Evolutionary conservation across 352 stramenopile genomes (phyloP), one percentile per base, ranked within the genome.

Genomic region (Phytophthora brassicae): DNA sequence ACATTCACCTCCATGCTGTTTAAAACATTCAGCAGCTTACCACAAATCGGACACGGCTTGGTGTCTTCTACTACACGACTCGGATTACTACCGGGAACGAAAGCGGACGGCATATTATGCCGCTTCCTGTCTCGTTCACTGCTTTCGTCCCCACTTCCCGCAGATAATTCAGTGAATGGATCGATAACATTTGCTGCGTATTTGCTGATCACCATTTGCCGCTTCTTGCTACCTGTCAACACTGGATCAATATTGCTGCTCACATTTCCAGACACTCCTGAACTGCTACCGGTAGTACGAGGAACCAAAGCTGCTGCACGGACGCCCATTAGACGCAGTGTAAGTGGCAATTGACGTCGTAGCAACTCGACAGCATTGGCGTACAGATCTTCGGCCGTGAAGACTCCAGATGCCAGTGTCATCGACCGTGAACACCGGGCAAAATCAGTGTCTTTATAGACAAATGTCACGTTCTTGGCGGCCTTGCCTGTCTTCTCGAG

Each of bases 381-480:
- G 35, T 70, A 84, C 35, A 92, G 22, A 33, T 86, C 74, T 3
- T 87, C 77, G 16, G 58, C 68, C 13, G 68, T 76, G 13, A 59
- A 75, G 23, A 90, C 26, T 8, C 68, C 65, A 43, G 71, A 68
- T 12, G 68, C 57, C 6, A 81, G 71, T 14, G 74, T 85, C 24
- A 82, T 63, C 2, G 84, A 85, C 5, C 81, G 72, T 16, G 77
- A 83, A n/a, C 66, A 66, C 29, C 88, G 68, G 0, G 66, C 75
- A 53, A 90, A 92, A 26, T 88, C 68, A 3, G 77, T 72, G 50
- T 80, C 75, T 56, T 92, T 92, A 68, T 87, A 79, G 55, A 90
- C 86, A 28, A 92, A 68, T 20, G 84, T 89, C 51, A 92, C 64
- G 24, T 78, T 89, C 46, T 77, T 83, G 4, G 72, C 68, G 11